Evolutionary conservation across 768 basidiomycete species (phyloP), one percentile per base, ranked within the genome.

Genomic region (Leccinum incarnatum): DNA sequence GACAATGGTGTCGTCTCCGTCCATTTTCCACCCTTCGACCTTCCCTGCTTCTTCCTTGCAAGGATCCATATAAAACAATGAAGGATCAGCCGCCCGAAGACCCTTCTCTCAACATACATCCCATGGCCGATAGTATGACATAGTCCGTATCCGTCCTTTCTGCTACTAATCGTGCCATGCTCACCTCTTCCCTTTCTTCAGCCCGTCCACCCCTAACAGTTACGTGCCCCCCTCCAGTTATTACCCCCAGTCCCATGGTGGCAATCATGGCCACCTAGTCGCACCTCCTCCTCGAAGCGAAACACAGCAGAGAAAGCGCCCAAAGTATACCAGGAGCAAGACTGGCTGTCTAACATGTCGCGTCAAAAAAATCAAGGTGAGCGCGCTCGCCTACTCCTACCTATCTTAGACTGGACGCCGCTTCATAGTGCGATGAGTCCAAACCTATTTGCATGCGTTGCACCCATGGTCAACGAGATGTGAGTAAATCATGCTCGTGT

Each of bases 261-360:
- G 56, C 36, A 72, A 74, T 25, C 77, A 78, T 65, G 73, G 74
- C 60, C 84, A 87, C 61, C 73, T 81, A 48, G 77, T 82, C 0
- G 69, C 79, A 11, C 76, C 81, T 4, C 78, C 78, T 23, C 72
- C 81, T 55, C 79, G 81, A 53, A 75, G 74, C 36, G 88, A 79
- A 25, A 67, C 78, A 15, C 79, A 81, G n/a, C 77, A 79, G 66
- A 82, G 91, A 59, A 92, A 91, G 71, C 87, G 91, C 36, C 92
- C 91, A 51, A 97, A 97, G 79, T 95, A 95, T 67, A 93, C 91
- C 62, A 84, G 95, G 66, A 93, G 91, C 75, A 95, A 96, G 78
- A 94, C 93, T 1, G 95, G 95, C 23, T 98, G 95, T 71, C 76
- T 96, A 70, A 95, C 92, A 46, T 98, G 95, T 81, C 83, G 95